Evolutionary conservation across 2,329 filamentous ascomycete genomes (phyloP).

Genomic region (Rutstroemia sp.): DNA sequence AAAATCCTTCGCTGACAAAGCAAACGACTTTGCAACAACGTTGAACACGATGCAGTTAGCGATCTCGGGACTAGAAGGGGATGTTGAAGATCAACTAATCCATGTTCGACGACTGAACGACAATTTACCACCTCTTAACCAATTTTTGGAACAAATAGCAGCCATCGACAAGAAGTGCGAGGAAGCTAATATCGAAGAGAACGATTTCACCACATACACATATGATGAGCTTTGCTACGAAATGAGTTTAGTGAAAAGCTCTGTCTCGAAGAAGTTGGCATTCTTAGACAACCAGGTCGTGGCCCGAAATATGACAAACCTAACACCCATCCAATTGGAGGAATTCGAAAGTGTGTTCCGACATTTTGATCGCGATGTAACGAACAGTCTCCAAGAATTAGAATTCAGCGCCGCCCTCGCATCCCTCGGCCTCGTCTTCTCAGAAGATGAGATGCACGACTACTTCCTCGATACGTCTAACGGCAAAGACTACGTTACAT

Average conservation of each 20-base stretch:
- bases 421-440: conserved; percentile 91
- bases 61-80: conserved; percentile 93
- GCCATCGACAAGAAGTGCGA: conserved; percentile 81
- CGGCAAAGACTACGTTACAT: conserved; percentile 74
- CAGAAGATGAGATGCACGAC: conserved; percentile 96
- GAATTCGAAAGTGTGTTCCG: conserved; percentile 98
- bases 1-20: conserved; percentile 92
- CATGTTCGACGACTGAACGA: conserved; percentile 81
- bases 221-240: conserved; percentile 96
- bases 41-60: conserved; percentile 91
- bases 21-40: conserved; percentile 93
- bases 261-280: conserved; percentile 89
- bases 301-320: conserved; percentile 95
- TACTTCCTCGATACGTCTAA: conserved; percentile 85
- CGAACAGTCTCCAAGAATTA: conserved; percentile 83
- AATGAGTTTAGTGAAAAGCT: conserved; percentile 80
- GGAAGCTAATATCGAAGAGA: conserved; percentile 98
- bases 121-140: conserved; percentile 81
- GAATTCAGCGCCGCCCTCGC: conserved; percentile 95
- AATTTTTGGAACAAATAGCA: conserved; percentile 82
- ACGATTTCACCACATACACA: conserved; percentile 98
- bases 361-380: conserved; percentile 91
- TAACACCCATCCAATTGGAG: conserved; percentile 95
- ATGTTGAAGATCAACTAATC: conserved; percentile 87
- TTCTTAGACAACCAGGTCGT: conserved; percentile 99